Evolutionary conservation across 1,284 basidiomycete species (phyloP).

Genomic region (Microbotryomycetes sp.): DNA sequence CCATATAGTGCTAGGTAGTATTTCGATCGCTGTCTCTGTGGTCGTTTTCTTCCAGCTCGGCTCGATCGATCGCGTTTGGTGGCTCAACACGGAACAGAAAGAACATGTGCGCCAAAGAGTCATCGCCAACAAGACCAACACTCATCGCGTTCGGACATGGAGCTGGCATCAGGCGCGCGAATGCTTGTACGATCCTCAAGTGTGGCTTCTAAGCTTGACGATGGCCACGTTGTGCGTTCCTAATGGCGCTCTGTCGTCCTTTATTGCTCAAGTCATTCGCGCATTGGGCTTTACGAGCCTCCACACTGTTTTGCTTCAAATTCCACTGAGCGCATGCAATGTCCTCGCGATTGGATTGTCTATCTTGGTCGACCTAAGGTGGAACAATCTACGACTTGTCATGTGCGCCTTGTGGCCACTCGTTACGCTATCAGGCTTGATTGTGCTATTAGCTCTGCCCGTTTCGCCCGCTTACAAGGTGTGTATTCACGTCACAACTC

Average conservation of each 20-base stretch:
- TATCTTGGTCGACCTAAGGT: not conserved
- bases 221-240: not conserved
- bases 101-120: not conserved
- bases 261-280: not conserved
- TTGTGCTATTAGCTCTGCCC: not conserved
- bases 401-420: not conserved
- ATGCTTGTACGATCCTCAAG: not conserved
- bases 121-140: not conserved
- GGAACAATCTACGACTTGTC: not conserved
- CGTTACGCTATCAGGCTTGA: not conserved
- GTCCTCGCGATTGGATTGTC: not conserved
- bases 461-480: not conserved
- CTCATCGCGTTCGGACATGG: not conserved
- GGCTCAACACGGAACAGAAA: not conserved
- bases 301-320: not conserved
- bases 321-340: not conserved
- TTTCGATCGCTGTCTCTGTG: not conserved
- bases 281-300: constrained; percentile 2
- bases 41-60: not conserved
- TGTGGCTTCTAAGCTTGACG: constrained; percentile 6
- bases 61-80: not conserved
- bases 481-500: not conserved
- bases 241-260: constrained; percentile 6
- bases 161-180: not conserved
- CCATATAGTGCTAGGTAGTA: not conserved